Evolutionary conservation across 371 early-diverging fungal species (phyloP).

Genomic region (Caulochytrium protostelioides): DNA sequence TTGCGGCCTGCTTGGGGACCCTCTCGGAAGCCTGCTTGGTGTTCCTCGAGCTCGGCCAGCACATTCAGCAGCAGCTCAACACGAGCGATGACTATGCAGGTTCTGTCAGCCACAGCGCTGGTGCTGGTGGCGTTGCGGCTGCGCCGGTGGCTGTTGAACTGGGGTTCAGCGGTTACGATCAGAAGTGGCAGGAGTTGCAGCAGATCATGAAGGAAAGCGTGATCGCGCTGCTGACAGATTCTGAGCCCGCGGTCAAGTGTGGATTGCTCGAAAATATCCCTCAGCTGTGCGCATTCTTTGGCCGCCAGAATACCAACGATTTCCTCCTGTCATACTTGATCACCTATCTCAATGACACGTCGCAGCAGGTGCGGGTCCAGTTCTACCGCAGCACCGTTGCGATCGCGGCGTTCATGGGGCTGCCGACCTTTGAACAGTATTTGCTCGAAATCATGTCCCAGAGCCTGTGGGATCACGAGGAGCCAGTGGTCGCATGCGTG

Average conservation of each 20-base stretch:
- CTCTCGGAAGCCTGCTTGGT: too few species aligned
- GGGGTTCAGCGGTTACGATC: too few species aligned
- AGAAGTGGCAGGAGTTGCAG: slow-evolving; percentile 52
- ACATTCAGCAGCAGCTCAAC: slow-evolving; percentile 39
- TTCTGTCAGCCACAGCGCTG: slow-evolving; percentile 14
- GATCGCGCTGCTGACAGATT: slow-evolving; percentile 37
- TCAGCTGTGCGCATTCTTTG: slow-evolving; percentile 60
- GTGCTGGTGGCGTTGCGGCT: neutral
- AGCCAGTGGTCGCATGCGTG: slow-evolving; percentile 74
- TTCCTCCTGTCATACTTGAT: slow-evolving; percentile 73
- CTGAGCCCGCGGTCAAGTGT: slow-evolving; percentile 47
- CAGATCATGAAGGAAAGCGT: slow-evolving; percentile 43
- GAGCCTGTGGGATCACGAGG: slow-evolving; percentile 43
- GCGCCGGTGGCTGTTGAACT: too few species aligned
- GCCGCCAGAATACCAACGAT: slow-evolving; percentile 60
- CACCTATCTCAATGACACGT: slow-evolving; percentile 77
- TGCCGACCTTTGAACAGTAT: slow-evolving; percentile 64
- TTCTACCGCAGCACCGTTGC: slow-evolving; percentile 77
- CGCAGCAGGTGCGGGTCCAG: slow-evolving; percentile 80
- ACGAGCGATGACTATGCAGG: slow-evolving; percentile 28
- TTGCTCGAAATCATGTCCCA: slow-evolving; percentile 22
- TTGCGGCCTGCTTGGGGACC: too few species aligned
- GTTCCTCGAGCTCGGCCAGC: too few species aligned
- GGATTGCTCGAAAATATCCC: slow-evolving; percentile 50
- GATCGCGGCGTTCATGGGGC: slow-evolving; percentile 67